phyloP scores from a whole-genome alignment of 768 basidiomycete species.

The Lyophyllum semitale region DNA sequence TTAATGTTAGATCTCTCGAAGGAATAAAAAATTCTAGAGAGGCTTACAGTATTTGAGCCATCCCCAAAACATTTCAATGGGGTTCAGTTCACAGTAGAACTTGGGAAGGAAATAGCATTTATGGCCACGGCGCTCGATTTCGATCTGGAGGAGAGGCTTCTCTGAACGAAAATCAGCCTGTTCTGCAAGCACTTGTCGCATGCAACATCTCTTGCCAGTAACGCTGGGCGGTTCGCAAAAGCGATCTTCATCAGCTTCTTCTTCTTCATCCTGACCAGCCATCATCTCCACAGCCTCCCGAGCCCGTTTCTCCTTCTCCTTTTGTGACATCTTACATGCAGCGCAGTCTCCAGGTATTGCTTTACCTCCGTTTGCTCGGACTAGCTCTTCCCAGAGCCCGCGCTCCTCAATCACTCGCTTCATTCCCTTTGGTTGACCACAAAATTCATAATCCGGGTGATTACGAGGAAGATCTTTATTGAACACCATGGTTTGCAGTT shows the following conservation, averaged over 20 bases:
- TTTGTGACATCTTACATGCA: no score
- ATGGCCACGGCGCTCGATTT: slow-evolving; percentile 33
- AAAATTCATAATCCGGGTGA: no score
- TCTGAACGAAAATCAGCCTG: slow-evolving; percentile 44
- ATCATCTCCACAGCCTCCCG: no score
- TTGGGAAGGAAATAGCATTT: slow-evolving; percentile 15
- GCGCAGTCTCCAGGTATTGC: slow-evolving; percentile 36
- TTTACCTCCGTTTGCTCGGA: slow-evolving; percentile 37
- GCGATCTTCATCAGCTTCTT: no score
- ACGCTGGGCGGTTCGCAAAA: no score
- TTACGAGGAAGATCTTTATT: no score
- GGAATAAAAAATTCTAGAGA: no score
- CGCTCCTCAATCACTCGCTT: slow-evolving; percentile 35
- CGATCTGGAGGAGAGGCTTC: slow-evolving; percentile 30
- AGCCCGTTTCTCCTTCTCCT: no score
- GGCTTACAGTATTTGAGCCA: slow-evolving; percentile 39
- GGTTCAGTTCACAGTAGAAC: slow-evolving; percentile 27
- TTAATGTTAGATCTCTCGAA: no score
- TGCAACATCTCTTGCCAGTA: no score
- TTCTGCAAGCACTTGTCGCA: slow-evolving; percentile 36
- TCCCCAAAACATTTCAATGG: slow-evolving; percentile 46
- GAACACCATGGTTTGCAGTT: slow-evolving; percentile 37
- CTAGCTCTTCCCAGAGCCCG: slow-evolving; percentile 34
- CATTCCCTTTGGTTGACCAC: slow-evolving; percentile 37
- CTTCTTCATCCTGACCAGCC: no score